Evolutionary conservation across 805 yeast species (phyloP).

Genomic region (Metschnikowia reukaufii): DNA sequence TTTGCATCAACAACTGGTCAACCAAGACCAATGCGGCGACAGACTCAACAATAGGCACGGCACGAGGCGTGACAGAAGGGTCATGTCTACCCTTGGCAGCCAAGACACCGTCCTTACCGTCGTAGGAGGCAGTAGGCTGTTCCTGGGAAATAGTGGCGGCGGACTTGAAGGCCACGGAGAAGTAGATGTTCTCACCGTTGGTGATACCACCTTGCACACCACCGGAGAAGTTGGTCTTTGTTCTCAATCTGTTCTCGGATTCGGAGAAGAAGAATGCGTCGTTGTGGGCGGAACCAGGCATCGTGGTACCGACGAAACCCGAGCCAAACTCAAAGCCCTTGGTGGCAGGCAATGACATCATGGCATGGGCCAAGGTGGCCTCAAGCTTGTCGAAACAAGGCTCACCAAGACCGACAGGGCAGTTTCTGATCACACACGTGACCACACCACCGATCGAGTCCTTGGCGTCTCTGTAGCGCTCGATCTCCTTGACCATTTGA

Average conservation of each 20-base stretch:
- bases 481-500: slow-evolving; percentile 83
- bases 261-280: slow-evolving; percentile 75
- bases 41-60: slow-evolving; percentile 97
- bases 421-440: slow-evolving; percentile 92
- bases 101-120: slow-evolving; percentile 81
- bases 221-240: slow-evolving; percentile 89
- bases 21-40: slow-evolving; percentile 95
- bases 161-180: slow-evolving; percentile 94
- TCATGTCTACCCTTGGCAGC: slow-evolving; percentile 99
- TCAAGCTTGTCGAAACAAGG: slow-evolving; percentile 97
- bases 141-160: slow-evolving; percentile 97
- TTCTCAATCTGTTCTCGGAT: slow-evolving; percentile 65
- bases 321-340: slow-evolving; percentile 98
- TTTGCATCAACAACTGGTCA: slow-evolving; percentile 82
- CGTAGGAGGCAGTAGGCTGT: slow-evolving; percentile 85
- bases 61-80: slow-evolving; percentile 97
- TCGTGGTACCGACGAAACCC: slow-evolving; percentile 85
- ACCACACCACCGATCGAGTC: slow-evolving; percentile 98
- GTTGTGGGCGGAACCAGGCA: slow-evolving; percentile 93
- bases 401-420: slow-evolving; percentile 96
- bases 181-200: slow-evolving; percentile 93
- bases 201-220: slow-evolving; percentile 98
- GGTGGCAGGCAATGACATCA: slow-evolving; percentile 96
- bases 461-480: slow-evolving; percentile 76
- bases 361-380: slow-evolving; percentile 94